Evolutionary conservation across 139 green algal genomes (phyloP).

Genomic region (Volvox reticuliferus): DNA sequence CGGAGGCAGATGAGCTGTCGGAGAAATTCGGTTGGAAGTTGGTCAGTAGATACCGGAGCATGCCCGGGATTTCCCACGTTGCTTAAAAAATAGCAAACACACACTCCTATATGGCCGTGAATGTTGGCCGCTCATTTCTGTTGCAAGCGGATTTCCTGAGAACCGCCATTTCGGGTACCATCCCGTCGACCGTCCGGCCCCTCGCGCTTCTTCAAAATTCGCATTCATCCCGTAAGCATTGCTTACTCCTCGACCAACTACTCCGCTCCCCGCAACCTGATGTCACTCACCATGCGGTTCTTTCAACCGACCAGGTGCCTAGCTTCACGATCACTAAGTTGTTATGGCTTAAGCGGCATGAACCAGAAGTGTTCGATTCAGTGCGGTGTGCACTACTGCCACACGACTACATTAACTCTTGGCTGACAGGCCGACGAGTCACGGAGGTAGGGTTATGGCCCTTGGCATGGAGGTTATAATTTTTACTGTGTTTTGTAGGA

Average conservation of each 20-base stretch:
- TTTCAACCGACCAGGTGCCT: constrained; percentile 60
- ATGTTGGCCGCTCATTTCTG: too few species aligned
- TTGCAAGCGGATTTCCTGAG: too few species aligned
- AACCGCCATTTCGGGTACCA: background rate
- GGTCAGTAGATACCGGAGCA: constrained; percentile 38
- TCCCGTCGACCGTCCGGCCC: background rate
- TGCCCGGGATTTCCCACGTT: too few species aligned
- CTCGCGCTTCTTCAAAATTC: background rate
- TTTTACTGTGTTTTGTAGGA: too few species aligned
- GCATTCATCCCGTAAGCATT: too few species aligned
- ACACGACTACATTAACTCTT: constrained; percentile 91
- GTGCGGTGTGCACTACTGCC: constrained; percentile 82
- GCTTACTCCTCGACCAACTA: too few species aligned
- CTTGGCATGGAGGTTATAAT: too few species aligned
- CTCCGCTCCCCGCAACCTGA: too few species aligned
- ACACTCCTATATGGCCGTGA: too few species aligned
- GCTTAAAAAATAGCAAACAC: too few species aligned
- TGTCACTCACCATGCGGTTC: background rate
- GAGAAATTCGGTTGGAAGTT: constrained; percentile 68
- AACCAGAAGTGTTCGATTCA: constrained; percentile 78
- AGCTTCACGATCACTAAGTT: constrained; percentile 91
- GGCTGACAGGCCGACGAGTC: constrained; percentile 53
- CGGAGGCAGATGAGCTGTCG: constrained; percentile 79
- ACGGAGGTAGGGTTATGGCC: constrained; percentile 15
- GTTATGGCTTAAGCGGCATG: constrained; percentile 87